Base-by-base conservation (phyloP, 768 basidiomycete species). In the Rhizopogon roseolus region DNA sequence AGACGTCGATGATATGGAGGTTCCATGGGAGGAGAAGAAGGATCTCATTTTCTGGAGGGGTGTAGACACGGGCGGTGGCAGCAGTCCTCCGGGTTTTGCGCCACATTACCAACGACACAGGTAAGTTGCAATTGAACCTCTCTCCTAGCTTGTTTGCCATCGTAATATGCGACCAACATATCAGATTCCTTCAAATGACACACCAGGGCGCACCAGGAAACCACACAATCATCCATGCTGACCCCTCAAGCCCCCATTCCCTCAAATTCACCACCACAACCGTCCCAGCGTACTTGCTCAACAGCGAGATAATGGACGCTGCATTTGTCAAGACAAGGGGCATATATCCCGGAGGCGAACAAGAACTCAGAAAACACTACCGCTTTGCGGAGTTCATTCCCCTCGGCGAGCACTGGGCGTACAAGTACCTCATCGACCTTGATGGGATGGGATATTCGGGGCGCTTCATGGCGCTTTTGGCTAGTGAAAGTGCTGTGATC, bases 371-470 rank as follows among this genome's bases (percentile, higher is more conserved):
- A 58, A 68, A 74, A 55, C 74, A 79, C 34, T 85, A 90, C 65
- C 80, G 88, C 28, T 86, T 90, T 60, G 81, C 79, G 9, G 82
- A 88, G 48, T 75, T 88, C 1, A 92, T 90, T 1, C 86, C 88
- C 3, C 73, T 98, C 0, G 91, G 90, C 5, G 79, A 84, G 52
- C 88, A 93, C 62, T 98, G 95, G 95, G 76, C 85, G 55, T 91
- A 94, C 75, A 96, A 97, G 73, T 93, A 95, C 64, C 76, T 96
- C 36, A 71, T 95, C 57, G 95, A 98, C 68, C 70, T 98, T 53
- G 95, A 97, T 63, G 95, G 96, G 11, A 95, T 94, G 90, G 87
- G 91, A 16, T 98, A 98, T 68, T 93, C 88, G 27, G 95, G 87
- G 2, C 79, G 93, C 8, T 94, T 97, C 68, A 84, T 93, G 79